A percentile compares a stretch with the other conserved stretches of the same genome.
phyloP scores from a whole-genome alignment of 2,329 filamentous ascomycete species.

The Talaromyces sp. region DNA sequence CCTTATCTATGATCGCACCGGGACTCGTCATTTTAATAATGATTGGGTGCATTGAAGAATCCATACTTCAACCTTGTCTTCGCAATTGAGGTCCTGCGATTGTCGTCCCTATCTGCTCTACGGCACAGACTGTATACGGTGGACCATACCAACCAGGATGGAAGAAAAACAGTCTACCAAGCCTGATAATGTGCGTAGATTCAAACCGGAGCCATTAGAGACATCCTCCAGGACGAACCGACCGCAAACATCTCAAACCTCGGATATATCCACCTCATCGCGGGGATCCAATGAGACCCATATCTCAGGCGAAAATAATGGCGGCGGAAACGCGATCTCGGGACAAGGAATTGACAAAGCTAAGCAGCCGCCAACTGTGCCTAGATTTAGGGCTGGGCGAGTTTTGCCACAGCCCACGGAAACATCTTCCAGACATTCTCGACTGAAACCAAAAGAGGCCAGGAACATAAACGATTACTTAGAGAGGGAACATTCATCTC shows the following conservation, averaged over 20 bases:
- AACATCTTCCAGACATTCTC: constrained; percentile 37
- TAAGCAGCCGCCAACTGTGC: not conserved
- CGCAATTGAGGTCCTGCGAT: not conserved
- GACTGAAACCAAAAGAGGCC: constrained; percentile 17
- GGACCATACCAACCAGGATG: not conserved
- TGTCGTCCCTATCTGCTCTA: not conserved
- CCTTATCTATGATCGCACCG: not conserved
- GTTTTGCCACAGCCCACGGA: constrained; percentile 42
- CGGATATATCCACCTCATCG: constrained; percentile 1
- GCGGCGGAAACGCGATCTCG: not conserved
- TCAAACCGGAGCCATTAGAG: constrained; percentile 30
- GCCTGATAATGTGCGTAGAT: constrained; percentile 18
- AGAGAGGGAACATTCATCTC: not conserved
- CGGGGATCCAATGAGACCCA: not conserved
- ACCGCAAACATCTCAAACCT: not conserved
- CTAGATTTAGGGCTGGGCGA: constrained; percentile 13
- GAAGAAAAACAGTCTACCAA: not conserved
- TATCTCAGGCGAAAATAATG: not conserved
- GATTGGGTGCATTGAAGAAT: not conserved
- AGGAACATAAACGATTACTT: not conserved
- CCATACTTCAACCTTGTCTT: not conserved
- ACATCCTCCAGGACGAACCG: constrained; percentile 26
- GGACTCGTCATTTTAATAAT: not conserved
- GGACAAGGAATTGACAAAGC: not conserved
- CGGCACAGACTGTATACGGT: not conserved